These are phyloP conservation scores for Bombardia bombarda DNA, from an alignment of 495 filamentous ascomycete species.

Conservation along the genomic window DNA sequence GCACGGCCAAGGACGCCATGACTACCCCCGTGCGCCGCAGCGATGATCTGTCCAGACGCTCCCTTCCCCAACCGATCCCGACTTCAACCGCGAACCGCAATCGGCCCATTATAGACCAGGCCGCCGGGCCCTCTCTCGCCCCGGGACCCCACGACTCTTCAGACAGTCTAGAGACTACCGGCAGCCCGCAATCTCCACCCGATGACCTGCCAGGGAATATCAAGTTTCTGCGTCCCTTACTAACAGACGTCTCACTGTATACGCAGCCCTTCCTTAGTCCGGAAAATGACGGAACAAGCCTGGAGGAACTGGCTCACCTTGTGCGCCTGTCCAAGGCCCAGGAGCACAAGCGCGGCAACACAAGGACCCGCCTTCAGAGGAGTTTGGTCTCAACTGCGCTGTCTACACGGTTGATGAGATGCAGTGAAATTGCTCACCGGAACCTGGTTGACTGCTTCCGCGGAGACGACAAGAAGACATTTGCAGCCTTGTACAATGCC, in stretches of 20 bases:
- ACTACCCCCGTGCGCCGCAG: conserved; percentile 20
- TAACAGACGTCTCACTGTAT: conserved; percentile 44
- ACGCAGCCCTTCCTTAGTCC: conserved; percentile 39
- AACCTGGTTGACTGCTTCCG: conserved; percentile 83
- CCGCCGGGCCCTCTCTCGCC: conserved; percentile 16
- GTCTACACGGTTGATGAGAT: conserved; percentile 69
- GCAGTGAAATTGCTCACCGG: conserved; percentile 68
- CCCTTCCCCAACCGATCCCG: conserved; percentile 28
- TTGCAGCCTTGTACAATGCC: conserved; percentile 79
- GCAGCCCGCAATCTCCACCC: conserved; percentile 6
- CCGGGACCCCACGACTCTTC: conserved; percentile 17
- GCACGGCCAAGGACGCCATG: conserved; percentile 23
- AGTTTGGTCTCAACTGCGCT: conserved; percentile 66
- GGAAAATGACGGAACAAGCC: conserved; percentile 47
- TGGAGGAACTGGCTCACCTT: conserved; percentile 64
- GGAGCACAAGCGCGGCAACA: conserved; percentile 60
- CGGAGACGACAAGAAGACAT: conserved; percentile 81
- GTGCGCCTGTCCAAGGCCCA: conserved; percentile 66
- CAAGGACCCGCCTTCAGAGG: conserved; percentile 57
- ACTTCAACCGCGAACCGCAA: conserved; percentile 25
- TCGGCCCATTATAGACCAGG: conserved; percentile 41
- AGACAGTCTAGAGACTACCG: conserved; percentile 15
- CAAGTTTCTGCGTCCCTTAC: conserved; percentile 32
- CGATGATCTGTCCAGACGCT: conserved; percentile 30
- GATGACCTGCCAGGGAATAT: conserved; percentile 20